A percentile compares a stretch with the other conserved stretches of the same genome.
phyloP scores from a whole-genome alignment of 2,329 filamentous ascomycete species.

The Elsinoe australis region DNA sequence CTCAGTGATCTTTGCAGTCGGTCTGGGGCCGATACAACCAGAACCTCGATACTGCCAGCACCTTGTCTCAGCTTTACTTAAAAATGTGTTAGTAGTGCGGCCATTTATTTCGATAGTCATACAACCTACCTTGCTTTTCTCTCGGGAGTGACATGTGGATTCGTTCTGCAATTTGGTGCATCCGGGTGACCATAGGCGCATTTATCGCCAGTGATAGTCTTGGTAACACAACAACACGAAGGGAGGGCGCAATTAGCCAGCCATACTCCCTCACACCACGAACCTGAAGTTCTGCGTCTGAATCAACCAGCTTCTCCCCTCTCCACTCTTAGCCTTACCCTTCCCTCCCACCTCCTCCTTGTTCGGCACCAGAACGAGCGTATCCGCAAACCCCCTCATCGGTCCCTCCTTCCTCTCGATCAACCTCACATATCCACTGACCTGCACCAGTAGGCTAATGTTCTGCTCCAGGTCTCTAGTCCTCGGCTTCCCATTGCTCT shows the following conservation, averaged over 20 bases:
- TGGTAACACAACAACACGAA: no score
- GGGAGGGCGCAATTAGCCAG: no score
- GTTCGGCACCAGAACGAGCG: constrained; percentile 67
- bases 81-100: no score
- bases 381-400: constrained; percentile 68
- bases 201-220: no score
- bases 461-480: constrained; percentile 45
- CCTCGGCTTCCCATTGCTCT: constrained; percentile 24
- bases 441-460: constrained; percentile 63
- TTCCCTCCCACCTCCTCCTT: constrained; percentile 28
- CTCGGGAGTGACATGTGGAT: no score
- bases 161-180: no score
- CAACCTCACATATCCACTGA: constrained; percentile 65
- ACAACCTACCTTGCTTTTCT: no score
- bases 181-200: no score
- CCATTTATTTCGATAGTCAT: no score
- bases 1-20: not conserved
- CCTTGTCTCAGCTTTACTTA: no score
- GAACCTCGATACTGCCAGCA: no score
- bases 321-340: constrained; percentile 27
- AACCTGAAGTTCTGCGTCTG: constrained; percentile 39
- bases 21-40: no score
- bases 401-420: constrained; percentile 52
- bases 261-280: constrained; percentile 38
- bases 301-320: constrained; percentile 34